Evolutionary conservation across 192 early-diverging fungal genomes (phyloP), one percentile per base, ranked within the genome.

Genomic region (Podila clonocystis): DNA sequence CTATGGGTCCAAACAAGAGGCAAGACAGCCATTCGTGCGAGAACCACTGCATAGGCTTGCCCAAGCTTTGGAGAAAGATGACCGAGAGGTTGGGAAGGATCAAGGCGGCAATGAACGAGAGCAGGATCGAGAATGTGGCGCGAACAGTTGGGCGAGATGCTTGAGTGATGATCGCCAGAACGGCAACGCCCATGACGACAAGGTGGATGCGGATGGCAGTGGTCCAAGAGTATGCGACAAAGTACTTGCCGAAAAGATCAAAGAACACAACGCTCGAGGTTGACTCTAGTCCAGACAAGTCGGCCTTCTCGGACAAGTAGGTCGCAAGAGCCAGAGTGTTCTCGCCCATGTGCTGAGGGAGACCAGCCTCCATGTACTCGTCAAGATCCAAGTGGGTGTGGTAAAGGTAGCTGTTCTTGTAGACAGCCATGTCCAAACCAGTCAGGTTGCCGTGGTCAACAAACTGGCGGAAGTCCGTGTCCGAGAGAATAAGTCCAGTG

Each of bases 391-490:
- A 74, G 72, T 90, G 91, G 15, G 93, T 94, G 64, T 94, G 93
- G 73, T 94, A 94, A 17, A 90, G 68, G 63, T 89, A 91, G 11
- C 86, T 88, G 67, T 92, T 91, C 77, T 90, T 86, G 75, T 93
- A 93, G 33, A 91, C 85, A 1, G 93, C 93, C 89, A 94, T 87
- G 66, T 94, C 93, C 60, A 89, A 63, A 28, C 88, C 88, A 64
- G 85, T 87, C 52, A 92, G 63, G 50, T 89, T 88, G 19, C 91
- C 93, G 60, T 93, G 90, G 29, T 91, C 82, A 9, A 91, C 87
- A 82, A 93, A 94, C 65, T 92, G 92, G 63, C 93, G 84, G 82
- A 89, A 94, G 65, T 94, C 93, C 2, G 93, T 94, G 71, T 94
- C 93, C 28, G 85, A 87, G 11, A 94, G 71, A 59, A 94, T 87